Percentiles rank a stretch among this genome's conserved stretches.
These are phyloP conservation scores for Sporisorium iseilematis-ciliati DNA, from an alignment of 1,284 basidiomycete genomes.

Conservation along the genomic window DNA sequence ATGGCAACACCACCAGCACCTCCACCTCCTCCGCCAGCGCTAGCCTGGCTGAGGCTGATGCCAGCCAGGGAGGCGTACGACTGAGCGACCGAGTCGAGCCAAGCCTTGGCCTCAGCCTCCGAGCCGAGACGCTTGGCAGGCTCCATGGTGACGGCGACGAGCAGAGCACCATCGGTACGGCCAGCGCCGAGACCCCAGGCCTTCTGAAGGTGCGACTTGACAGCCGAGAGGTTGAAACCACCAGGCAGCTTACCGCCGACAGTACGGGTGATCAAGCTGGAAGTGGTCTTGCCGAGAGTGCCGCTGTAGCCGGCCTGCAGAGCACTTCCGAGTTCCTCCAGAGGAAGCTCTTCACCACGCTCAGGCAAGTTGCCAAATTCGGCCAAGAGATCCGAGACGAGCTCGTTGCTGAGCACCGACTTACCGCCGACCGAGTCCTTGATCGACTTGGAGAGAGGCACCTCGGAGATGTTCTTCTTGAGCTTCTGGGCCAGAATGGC, in stretches of 20 bases:
- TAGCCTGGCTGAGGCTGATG: slow-evolving; percentile 76
- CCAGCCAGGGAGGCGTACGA: slow-evolving; percentile 88
- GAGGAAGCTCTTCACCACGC: slow-evolving; percentile 94
- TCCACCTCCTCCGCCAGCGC: slow-evolving; percentile 75
- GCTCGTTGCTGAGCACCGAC: slow-evolving; percentile 97
- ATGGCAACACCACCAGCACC: slow-evolving; percentile 75
- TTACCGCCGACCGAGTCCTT: slow-evolving; percentile 99
- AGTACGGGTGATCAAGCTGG: slow-evolving; percentile 88
- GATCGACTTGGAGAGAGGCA: slow-evolving; percentile 93
- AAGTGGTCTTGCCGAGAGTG: slow-evolving; percentile 93
- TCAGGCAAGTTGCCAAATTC: slow-evolving; percentile 77
- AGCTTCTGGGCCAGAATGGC: slow-evolving; percentile 96
- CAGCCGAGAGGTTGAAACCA: slow-evolving; percentile 95
- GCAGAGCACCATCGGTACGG: slow-evolving; percentile 89
- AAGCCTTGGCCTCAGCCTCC: slow-evolving; percentile 91
- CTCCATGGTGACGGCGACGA: slow-evolving; percentile 90
- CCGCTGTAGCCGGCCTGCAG: slow-evolving; percentile 85
- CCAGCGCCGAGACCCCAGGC: slow-evolving; percentile 86
- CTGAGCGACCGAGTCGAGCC: slow-evolving; percentile 87
- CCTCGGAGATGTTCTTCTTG: slow-evolving; percentile 91
- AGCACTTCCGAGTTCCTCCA: slow-evolving; percentile 88
- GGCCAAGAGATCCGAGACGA: slow-evolving; percentile 85
- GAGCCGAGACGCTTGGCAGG: slow-evolving; percentile 92
- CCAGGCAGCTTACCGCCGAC: slow-evolving; percentile 97
- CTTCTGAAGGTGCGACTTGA: slow-evolving; percentile 75